Conservation (phyloP, 306 rosid species). For the Quercus engelmannii region DNA sequence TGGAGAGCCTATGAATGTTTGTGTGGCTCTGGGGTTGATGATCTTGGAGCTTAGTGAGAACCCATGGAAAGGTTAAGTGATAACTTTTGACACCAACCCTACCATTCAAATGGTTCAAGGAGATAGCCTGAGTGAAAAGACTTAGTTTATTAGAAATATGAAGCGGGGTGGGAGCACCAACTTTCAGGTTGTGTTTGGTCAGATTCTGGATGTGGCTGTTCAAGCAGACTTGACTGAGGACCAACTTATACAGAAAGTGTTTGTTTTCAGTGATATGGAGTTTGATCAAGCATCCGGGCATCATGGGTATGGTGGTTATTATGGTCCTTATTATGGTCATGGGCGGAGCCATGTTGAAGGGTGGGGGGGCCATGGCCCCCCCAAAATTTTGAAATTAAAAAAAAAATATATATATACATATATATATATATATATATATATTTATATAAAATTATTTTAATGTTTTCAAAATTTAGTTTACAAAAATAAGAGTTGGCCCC, state of each 20-base stretch:
- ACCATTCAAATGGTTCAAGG: constrained; percentile 50
- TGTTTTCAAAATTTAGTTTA: no score
- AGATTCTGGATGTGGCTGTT: constrained; percentile 46
- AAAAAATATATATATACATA: no score
- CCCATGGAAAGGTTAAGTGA: constrained; percentile 64
- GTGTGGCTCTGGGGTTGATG: no score
- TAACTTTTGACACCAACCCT: constrained; percentile 50
- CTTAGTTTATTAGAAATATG: constrained; percentile 37
- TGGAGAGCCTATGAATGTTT: constrained; percentile 33
- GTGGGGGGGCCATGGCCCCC: no score
- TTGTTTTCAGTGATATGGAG: constrained; percentile 60
- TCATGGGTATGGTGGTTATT: neutral
- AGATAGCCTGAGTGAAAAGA: constrained; percentile 32
- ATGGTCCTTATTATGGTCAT: no score
- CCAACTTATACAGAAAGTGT: constrained; percentile 35
- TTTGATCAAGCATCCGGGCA: constrained; percentile 44
- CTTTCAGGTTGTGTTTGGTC: constrained; percentile 63
- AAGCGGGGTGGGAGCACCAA: constrained; percentile 28
- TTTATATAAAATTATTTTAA: no score
- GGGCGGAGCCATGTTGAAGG: no score
- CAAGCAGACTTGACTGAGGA: constrained; percentile 47
- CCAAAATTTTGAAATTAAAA: no score
- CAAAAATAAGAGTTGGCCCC: no score
- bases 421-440: no score
- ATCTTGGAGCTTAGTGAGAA: neutral